phyloP scores from a whole-genome alignment of 129 eudicot species.

The Chrysanthemum lavandulifolium region DNA sequence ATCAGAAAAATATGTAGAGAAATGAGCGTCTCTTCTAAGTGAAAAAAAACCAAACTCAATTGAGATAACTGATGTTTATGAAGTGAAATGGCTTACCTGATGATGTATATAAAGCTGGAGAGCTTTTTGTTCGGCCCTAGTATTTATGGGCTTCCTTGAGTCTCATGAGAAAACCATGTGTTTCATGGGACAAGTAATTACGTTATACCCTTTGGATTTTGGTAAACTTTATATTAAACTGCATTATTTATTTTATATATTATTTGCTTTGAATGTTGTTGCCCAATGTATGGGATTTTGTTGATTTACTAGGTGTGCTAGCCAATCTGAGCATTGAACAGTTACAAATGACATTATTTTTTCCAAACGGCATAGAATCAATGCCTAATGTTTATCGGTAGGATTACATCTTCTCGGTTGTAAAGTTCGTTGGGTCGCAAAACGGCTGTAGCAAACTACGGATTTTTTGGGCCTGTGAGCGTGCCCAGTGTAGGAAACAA shows the following conservation, averaged over 20 bases:
- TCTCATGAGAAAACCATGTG: constrained; percentile 27
- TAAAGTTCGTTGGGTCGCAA: too few species aligned
- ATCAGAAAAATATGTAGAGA: constrained; percentile 24
- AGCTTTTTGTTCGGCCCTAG: constrained; percentile 44
- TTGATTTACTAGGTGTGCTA: background rate
- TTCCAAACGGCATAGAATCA: too few species aligned
- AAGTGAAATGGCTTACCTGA: constrained; percentile 48
- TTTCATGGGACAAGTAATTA: constrained; percentile 39
- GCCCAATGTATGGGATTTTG: background rate
- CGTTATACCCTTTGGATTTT: constrained; percentile 38
- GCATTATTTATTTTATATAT: constrained; percentile 25
- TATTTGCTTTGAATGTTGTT: background rate
- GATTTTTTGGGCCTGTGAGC: too few species aligned
- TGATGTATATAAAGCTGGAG: constrained; percentile 65
- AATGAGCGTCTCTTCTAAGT: constrained; percentile 29
- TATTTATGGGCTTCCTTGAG: constrained; percentile 50
- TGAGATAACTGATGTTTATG: constrained; percentile 35
- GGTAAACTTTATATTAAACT: constrained; percentile 32
- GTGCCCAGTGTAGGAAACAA: too few species aligned
- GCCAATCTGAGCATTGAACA: background rate
- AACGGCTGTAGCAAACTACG: too few species aligned
- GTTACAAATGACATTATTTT: background rate
- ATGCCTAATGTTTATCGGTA: too few species aligned
- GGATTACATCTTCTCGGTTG: too few species aligned
- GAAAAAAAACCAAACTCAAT: constrained; percentile 27